Conservation (phyloP, 352 stramenopile genomes). For the Globisporangium camurandrum region DNA sequence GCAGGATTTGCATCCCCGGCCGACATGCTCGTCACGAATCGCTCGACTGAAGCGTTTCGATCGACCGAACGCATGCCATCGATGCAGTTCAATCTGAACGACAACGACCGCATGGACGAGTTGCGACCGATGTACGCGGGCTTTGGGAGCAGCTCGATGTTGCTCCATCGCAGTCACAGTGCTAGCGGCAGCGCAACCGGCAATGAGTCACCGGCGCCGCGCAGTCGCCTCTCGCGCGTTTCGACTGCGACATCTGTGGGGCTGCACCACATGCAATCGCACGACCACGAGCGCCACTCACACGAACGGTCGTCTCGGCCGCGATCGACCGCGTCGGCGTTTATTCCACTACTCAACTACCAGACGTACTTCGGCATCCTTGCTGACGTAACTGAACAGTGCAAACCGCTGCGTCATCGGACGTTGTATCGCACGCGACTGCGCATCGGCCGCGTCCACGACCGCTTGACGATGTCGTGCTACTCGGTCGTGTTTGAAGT, state of each 20-base stretch:
- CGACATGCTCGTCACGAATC: conserved; percentile 16
- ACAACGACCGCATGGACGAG: conserved; percentile 33
- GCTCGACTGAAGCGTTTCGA: conserved; percentile 19
- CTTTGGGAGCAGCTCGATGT: conserved; percentile 26
- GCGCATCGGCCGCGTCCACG: conserved; percentile 65
- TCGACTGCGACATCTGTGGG: conserved; percentile 63
- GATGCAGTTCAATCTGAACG: conserved; percentile 54
- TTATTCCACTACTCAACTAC: conserved; percentile 66
- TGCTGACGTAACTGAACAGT: conserved; percentile 26
- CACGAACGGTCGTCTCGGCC: no score
- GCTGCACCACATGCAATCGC: conserved; percentile 20
- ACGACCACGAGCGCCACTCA: conserved; percentile 20
- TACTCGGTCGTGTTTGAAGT: conserved; percentile 84
- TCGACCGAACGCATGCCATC: conserved; percentile 53
- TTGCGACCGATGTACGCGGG: conserved; percentile 60
- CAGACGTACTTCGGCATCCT: conserved; percentile 61
- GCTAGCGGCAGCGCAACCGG: no score
- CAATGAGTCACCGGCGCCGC: conserved; percentile 53
- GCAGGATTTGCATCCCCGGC: conserved; percentile 7
- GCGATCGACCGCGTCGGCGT: conserved; percentile 35
- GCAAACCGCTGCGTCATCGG: conserved; percentile 20
- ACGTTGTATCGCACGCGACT: conserved; percentile 60
- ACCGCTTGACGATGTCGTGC: conserved; percentile 57
- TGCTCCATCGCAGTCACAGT: conserved; percentile 10
- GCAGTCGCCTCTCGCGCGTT: conserved; percentile 65